phyloP scores from a whole-genome alignment of 129 eudicot genomes.

The Erigeron canadensis region DNA sequence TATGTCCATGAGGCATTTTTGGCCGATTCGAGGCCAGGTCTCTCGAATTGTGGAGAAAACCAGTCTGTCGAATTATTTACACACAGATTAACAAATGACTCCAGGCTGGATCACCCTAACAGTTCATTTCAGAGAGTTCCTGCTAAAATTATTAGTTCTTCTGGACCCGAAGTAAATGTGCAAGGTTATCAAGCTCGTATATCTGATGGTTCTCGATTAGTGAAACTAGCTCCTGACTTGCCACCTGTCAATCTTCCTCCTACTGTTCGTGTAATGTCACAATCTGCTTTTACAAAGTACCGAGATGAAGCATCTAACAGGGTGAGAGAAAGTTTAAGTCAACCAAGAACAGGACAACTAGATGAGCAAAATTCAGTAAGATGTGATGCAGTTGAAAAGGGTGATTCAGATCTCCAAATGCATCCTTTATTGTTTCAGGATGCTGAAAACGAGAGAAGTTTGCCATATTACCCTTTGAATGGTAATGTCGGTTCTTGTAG shows the following conservation, averaged over 20 bases:
- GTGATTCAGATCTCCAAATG: constrained; percentile 72
- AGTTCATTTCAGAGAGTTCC: constrained; percentile 25
- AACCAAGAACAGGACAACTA: constrained; percentile 27
- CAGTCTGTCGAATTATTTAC: constrained; percentile 3
- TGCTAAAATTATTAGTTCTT: constrained; percentile 32
- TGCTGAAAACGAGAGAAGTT: constrained; percentile 54
- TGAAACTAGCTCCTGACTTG: constrained; percentile 83
- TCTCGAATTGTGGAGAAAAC: constrained; percentile 27
- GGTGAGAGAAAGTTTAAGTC: constrained; percentile 25
- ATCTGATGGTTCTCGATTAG: constrained; percentile 46
- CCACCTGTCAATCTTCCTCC: constrained; percentile 98
- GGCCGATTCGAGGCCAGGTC: constrained; percentile 91
- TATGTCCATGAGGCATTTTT: constrained; percentile 98
- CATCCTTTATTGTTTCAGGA: constrained; percentile 84
- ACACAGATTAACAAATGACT: background rate
- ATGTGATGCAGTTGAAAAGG: constrained; percentile 37
- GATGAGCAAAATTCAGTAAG: constrained; percentile 26
- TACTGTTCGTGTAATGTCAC: constrained; percentile 84
- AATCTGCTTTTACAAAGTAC: constrained; percentile 62
- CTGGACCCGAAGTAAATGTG: constrained; percentile 27
- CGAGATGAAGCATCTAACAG: constrained; percentile 41
- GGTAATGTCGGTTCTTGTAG: constrained; percentile 44
- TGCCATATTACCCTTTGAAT: constrained; percentile 64
- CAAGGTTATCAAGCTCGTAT: constrained; percentile 53
- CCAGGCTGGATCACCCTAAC: constrained; percentile 12